Percentiles rank a stretch among this genome's conserved stretches.
These are phyloP conservation scores for Emmonsia crescens DNA, from an alignment of 2,329 filamentous ascomycete genomes.

Conservation along the genomic window DNA sequence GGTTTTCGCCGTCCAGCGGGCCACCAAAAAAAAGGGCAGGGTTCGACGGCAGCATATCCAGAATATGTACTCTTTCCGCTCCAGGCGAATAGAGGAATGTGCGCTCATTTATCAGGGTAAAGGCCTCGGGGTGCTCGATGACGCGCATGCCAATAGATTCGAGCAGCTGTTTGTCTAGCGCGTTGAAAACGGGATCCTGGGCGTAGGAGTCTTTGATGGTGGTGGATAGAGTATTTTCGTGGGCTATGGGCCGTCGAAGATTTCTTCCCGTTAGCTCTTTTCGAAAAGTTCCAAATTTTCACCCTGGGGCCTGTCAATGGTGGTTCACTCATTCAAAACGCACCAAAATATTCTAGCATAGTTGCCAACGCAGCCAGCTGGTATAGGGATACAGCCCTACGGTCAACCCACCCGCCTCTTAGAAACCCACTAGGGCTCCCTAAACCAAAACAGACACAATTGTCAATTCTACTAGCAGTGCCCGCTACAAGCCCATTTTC, in stretches of 20 bases:
- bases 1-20: conserved; percentile 21
- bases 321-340: conserved; percentile 10
- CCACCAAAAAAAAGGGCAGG: conserved; percentile 51
- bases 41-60: conserved; percentile 36
- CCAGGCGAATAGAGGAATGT: conserved; percentile 55
- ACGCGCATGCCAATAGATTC: conserved; percentile 25
- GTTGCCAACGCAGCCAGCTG: conserved; percentile 30
- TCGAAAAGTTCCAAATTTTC: conserved; percentile 1
- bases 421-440: conserved; percentile 34
- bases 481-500: conserved; percentile 1
- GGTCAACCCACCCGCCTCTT: conserved; percentile 33
- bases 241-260: not conserved
- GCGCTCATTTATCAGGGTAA: conserved; percentile 36
- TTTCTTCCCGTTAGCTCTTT: conserved; percentile 1
- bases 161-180: conserved; percentile 30
- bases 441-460: conserved; percentile 30
- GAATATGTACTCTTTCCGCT: conserved; percentile 41
- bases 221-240: not conserved
- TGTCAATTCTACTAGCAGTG: conserved; percentile 13
- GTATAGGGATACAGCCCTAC: conserved; percentile 30
- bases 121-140: conserved; percentile 41
- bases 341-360: conserved; percentile 19
- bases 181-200: conserved; percentile 42
- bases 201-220: conserved; percentile 43
- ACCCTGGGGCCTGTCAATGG: not conserved